Conservation (phyloP, 2,329 filamentous ascomycete genomes). For the Aspergillus ochraceoroseus region DNA sequence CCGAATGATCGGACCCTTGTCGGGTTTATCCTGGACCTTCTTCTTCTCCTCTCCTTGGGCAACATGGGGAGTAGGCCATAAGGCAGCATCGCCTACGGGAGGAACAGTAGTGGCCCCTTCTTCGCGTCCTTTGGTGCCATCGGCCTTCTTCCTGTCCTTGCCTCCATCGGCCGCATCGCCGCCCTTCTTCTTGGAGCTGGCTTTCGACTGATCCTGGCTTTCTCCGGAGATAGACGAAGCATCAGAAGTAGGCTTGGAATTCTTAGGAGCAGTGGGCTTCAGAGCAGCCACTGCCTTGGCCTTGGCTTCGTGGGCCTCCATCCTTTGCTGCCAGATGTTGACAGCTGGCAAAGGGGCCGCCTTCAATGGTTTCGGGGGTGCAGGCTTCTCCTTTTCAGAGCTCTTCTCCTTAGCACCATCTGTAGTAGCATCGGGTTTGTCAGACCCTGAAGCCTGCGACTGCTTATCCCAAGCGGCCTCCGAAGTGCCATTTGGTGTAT, state of each 20-base stretch:
- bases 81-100: conserved; percentile 67
- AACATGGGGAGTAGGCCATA: conserved; percentile 87
- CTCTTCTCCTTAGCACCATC: conserved; percentile 51
- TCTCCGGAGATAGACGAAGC: conserved; percentile 30
- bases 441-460: conserved; percentile 59
- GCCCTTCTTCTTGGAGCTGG: conserved; percentile 41
- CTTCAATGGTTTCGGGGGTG: conserved; percentile 60
- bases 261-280: conserved; percentile 24
- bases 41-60: conserved; percentile 72
- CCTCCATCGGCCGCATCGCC: conserved; percentile 25
- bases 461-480: conserved; percentile 65
- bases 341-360: conserved; percentile 78
- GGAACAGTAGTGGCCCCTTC: conserved; percentile 50
- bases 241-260: conserved; percentile 26
- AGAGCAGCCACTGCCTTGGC: conserved; percentile 37
- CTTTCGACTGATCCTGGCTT: conserved; percentile 42
- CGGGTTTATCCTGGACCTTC: conserved; percentile 56
- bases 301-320: conserved; percentile 58
- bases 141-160: conserved; percentile 37
- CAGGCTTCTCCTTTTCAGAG: conserved; percentile 58
- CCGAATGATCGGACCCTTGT: conserved; percentile 55
- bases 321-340: conserved; percentile 82
- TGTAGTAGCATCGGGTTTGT: conserved; percentile 44
- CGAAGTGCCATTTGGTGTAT: conserved; percentile 58
- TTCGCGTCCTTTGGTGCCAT: conserved; percentile 42